A percentile compares a stretch with the other conserved stretches of the same genome.
Evolutionary conservation across 176 grass and related monocot species (phyloP).

Genomic region (Poa pratensis): DNA sequence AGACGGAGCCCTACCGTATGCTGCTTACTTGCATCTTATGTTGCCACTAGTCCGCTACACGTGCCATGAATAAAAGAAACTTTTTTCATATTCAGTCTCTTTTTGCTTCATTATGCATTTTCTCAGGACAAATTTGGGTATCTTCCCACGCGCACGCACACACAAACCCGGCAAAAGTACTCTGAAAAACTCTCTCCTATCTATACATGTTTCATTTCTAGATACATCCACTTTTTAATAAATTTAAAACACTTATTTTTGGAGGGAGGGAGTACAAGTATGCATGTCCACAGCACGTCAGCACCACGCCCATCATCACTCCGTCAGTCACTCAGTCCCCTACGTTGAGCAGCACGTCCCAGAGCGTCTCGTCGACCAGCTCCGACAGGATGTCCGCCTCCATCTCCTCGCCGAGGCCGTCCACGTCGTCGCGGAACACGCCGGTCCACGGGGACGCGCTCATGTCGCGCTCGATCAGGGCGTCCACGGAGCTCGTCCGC

Average conservation of each 20-base stretch:
- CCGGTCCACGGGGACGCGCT: conserved; percentile 57
- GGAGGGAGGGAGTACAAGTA: no score
- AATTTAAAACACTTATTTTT: no score
- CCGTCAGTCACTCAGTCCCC: conserved; percentile 30
- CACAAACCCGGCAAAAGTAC: no score
- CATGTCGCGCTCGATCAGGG: conserved; percentile 71
- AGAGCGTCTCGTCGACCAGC: conserved; percentile 74
- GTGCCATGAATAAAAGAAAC: conserved; percentile 7
- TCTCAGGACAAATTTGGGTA: background rate
- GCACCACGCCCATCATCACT: background rate
- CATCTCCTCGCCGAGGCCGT: conserved; percentile 53
- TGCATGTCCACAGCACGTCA: conserved; percentile 14
- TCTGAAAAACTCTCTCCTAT: no score
- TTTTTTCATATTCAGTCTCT: background rate
- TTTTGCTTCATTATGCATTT: conserved; percentile 18
- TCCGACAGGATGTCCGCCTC: conserved; percentile 69
- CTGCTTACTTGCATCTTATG: background rate
- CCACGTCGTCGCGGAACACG: conserved; percentile 58
- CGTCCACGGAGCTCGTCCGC: conserved; percentile 49
- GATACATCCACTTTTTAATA: no score
- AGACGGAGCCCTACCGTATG: no score
- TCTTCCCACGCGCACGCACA: conserved; percentile 6
- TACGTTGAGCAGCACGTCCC: conserved; percentile 74
- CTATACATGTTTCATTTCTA: no score
- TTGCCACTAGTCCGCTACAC: background rate